A percentile compares a stretch with the other conserved stretches of the same genome.
phyloP scores from a whole-genome alignment of 805 yeast species.

The Limtongia smithiae region DNA sequence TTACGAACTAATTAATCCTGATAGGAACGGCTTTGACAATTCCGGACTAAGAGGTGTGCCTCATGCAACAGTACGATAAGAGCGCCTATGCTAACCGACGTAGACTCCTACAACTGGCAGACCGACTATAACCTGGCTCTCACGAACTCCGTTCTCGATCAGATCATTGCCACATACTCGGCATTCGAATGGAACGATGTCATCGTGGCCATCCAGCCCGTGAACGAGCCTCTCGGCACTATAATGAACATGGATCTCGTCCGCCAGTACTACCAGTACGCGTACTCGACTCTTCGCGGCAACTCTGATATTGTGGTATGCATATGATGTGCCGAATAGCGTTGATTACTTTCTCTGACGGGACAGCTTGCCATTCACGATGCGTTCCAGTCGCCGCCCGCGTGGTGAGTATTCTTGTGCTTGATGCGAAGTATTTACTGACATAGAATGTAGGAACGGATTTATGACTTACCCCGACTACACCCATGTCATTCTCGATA shows the following conservation, averaged over 20 bases:
- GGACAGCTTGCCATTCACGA: conserved; percentile 59
- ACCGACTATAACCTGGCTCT: conserved; percentile 48
- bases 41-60: conserved; percentile 59
- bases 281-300: conserved; percentile 62
- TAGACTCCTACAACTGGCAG: conserved; percentile 54
- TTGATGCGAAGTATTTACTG: not conserved
- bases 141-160: conserved; percentile 53
- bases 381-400: conserved; percentile 53
- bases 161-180: conserved; percentile 62
- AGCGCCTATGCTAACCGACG: conserved; percentile 1
- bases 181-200: conserved; percentile 58
- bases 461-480: conserved; percentile 45
- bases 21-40: conserved; percentile 79
- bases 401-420: not conserved
- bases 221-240: conserved; percentile 86
- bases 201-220: conserved; percentile 73
- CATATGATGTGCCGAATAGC: too few relatives aligned
- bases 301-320: conserved; percentile 53
- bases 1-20: not conserved
- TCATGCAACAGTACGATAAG: not conserved
- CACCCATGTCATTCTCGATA: conserved; percentile 71
- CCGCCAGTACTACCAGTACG: conserved; percentile 55
- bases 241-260: conserved; percentile 53
- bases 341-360: too few relatives aligned
- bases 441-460: conserved; percentile 58